Base-by-base conservation (phyloP, 148 eudicot species). In the Rhododendron molle region DNA sequence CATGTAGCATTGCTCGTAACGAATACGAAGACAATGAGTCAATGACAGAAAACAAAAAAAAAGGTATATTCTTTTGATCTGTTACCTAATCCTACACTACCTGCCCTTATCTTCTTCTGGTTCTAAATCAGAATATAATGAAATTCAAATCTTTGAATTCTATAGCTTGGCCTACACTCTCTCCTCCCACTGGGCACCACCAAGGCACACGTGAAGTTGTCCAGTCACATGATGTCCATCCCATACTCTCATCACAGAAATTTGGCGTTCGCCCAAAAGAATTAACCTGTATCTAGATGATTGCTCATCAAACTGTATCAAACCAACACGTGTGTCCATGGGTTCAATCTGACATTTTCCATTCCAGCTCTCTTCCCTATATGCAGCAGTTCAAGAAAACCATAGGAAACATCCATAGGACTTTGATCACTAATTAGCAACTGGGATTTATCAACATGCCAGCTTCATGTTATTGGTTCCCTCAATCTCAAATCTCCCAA, bases 171-270 rank as follows among this genome's bases (percentile, higher is more conserved):
- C 18, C 86, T 43, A 34, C 28, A 6, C 30, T 26, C 79, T 72
- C 54, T 73, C 54, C 54, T 58, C 36, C 62, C 38, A 46, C 34
- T 40, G 69, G 58, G 34, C 81, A 56, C 73, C 83, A 43, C 85
- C 54, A 16, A 50, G 34, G 74, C 89, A 88, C 89, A 88, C 81
- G 89, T 88, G 89, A 88, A 81, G 58, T 82, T 88, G 89, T 88
- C 89, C 80, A 77, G 72, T 65, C 85, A 79, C 83, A 82, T 85
- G 84, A 84, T 30, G 85, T 65, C 67, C 69, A 47, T 47, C n/a
- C 58, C 88, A 47, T 65, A 14, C 18, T 20, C 16, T 79, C 86
- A 0, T 11, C 73, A 8, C 3, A 18, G 26, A 2, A 58, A 85
- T n/a, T 32, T 62, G 18, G 78, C 36, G 44, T 80, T 40, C 13